Evolutionary conservation across 164 flowering plant species (phyloP), one percentile per base, ranked within the genome.

Genomic region (Cinnamomum micranthum): DNA sequence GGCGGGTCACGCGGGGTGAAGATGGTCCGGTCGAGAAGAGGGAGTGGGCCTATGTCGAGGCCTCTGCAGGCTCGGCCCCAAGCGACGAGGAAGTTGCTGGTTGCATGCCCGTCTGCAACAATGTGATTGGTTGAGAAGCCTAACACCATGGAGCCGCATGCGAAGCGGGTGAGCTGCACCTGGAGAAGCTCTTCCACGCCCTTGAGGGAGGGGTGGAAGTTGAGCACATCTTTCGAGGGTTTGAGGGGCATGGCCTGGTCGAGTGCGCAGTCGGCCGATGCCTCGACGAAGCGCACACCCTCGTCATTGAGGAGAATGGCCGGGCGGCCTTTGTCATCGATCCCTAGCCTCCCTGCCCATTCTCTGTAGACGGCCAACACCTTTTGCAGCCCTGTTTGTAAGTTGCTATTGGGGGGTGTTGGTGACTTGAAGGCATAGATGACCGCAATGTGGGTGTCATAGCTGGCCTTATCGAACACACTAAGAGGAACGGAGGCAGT

Each of bases 161-260:
- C 33, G 75, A 84, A 84, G 69, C 83, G 62, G 4, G 85, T 84
- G 79, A 84, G 74, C 51, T 84, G 85, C 35, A 82, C 77, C 68
- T 78, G 86, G 9, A 73, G 69, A 65, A 82, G 17, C 71, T 80
- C 83, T 13, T 62, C 79, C 27, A 78, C 72, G 0, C 83, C 85
- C 20, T 77, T n/a, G n/a, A 70, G 31, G 23, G 72, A 62, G 7
- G 81, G 84, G 64, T 80, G 81, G 31, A 81, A 65, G 75, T 47
- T 74, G 20, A 76, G 73, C 10, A 74, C 63, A 1, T 71, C 19
- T 1, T 77, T 31, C 1, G 75, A 58, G 14, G 81, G 77, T 19
- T 28, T 68, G 13, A 66, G 52, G 0, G 68, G 71, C 66, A 59
- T 58, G 24, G 11, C 70, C 13, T 67, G 33, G n/a, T 22, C 78